Evolutionary conservation across 2,329 filamentous ascomycete species (phyloP).

Genomic region (Hymenoscyphus occultus): DNA sequence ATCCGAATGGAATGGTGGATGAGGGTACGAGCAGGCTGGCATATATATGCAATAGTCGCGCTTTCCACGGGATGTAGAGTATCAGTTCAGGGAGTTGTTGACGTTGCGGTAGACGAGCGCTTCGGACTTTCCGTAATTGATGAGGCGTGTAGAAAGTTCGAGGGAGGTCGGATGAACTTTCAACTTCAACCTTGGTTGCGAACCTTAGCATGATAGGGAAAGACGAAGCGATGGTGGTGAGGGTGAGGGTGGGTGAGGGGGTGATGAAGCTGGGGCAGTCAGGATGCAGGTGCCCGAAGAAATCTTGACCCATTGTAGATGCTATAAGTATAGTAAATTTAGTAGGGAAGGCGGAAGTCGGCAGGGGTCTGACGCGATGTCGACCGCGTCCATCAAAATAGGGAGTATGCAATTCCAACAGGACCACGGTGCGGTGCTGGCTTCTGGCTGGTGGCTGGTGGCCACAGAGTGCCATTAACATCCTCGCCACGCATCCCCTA

Average conservation of each 20-base stretch:
- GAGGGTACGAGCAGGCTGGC: neutral
- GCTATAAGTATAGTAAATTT: no score
- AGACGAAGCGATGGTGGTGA: neutral
- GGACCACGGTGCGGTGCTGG: neutral
- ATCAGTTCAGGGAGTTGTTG: neutral
- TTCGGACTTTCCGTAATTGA: neutral
- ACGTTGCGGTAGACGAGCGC: neutral
- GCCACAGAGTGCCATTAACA: neutral
- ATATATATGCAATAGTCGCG: neutral
- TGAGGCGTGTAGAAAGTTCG: neutral
- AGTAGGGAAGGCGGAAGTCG: neutral
- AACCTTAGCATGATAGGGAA: neutral
- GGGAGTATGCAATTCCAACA: neutral
- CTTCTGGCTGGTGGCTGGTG: no score
- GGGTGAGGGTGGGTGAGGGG: neutral
- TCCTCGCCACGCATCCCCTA: slow-evolving; percentile 2
- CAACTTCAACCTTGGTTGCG: neutral
- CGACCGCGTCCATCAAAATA: neutral
- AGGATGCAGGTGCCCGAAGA: neutral
- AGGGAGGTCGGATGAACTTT: neutral
- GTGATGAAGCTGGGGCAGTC: neutral
- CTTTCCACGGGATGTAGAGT: neutral
- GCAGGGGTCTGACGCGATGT: neutral
- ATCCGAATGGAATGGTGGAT: neutral
- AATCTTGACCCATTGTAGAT: neutral